Conservation (phyloP, 2,329 filamentous ascomycete genomes). For the Colletotrichum phormii region DNA sequence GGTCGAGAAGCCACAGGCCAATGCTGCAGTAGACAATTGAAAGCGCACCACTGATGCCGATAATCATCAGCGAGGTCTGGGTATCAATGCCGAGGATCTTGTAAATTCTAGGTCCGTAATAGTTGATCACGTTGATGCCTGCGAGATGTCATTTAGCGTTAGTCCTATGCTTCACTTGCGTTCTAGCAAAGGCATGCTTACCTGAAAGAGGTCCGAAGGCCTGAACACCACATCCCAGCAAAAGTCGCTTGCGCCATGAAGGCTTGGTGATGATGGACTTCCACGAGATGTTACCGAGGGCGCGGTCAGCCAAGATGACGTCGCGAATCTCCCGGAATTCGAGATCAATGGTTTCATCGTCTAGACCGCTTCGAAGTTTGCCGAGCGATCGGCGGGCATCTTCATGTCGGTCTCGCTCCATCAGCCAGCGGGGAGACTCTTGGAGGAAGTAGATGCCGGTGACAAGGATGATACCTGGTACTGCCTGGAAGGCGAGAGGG, state of each 20-base stretch:
- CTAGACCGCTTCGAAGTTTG: constrained; percentile 44
- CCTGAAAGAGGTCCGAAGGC: constrained; percentile 56
- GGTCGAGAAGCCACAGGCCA: constrained; percentile 57
- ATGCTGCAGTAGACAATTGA: constrained; percentile 60
- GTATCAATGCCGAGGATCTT: constrained; percentile 55
- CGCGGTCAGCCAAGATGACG: constrained; percentile 50
- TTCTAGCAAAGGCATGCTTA: background rate
- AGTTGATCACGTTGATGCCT: constrained; percentile 55
- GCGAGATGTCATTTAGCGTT: background rate
- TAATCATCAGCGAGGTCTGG: constrained; percentile 59
- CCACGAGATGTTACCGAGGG: constrained; percentile 48
- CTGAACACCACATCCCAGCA: constrained; percentile 60
- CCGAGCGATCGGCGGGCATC: constrained; percentile 49
- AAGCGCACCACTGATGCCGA: constrained; percentile 62
- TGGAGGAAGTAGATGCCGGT: constrained; percentile 42
- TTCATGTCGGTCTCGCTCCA: constrained; percentile 50
- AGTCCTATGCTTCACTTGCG: background rate
- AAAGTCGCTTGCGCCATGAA: constrained; percentile 56
- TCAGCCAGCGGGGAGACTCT: constrained; percentile 42
- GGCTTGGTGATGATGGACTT: constrained; percentile 55
- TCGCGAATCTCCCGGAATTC: constrained; percentile 55
- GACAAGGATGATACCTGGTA: constrained; percentile 40
- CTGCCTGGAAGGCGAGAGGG: constrained; percentile 46
- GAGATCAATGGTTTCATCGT: constrained; percentile 48
- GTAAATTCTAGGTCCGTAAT: constrained; percentile 52